Base-by-base conservation (phyloP, 306 rosid species). In the Sechiopsis laciniata region DNA sequence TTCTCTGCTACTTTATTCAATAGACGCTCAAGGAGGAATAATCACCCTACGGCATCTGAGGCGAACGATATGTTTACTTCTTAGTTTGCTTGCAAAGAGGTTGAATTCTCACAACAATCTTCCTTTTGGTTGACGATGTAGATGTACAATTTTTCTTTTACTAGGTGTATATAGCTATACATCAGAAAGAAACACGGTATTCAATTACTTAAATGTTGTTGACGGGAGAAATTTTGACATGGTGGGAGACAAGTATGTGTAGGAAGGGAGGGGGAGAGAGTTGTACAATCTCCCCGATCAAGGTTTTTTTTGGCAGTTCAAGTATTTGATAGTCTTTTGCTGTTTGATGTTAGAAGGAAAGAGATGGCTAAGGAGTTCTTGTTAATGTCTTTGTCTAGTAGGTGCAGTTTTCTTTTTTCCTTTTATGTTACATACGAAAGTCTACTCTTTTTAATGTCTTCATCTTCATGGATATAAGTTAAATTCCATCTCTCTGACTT, bases 21-120 rank as follows among this genome's bases (percentile, higher is more conserved):
- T 68, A 83, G 88, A 61, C 57, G 77, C 17, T 85, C 87, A 19
- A 79, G 80, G 76, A 70, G 85, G 72, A 73, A 78, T 55, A 76
- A 48, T 60, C 29, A 26, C 74, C 59, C 57, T 21, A 78, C 73
- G 85, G 55, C 78, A 14, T 75, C 82, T 51, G 78, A 76, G 42
- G 78, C 77, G 15, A 46, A 79, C 76, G 62, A 51, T 69, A 51
- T 13, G 0, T 8, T 69, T 69, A 14, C 74, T 50, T n/a, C 74
- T 50, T 69, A 50, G 65, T 21, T 65, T 71, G 37, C 69, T 29
- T 51, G 59, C 29, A 35, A 14, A 56, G 54, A 72, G 10, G 67
- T 40, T 57, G 68, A 73, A 73, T 57, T 73, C 64, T 46, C 17
- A 64, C 45, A 20, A 26, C 29, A 26, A 26, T 26, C 2, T 26